phyloP scores from a whole-genome alignment of 352 stramenopile species.

The Pythium rishiriense region DNA sequence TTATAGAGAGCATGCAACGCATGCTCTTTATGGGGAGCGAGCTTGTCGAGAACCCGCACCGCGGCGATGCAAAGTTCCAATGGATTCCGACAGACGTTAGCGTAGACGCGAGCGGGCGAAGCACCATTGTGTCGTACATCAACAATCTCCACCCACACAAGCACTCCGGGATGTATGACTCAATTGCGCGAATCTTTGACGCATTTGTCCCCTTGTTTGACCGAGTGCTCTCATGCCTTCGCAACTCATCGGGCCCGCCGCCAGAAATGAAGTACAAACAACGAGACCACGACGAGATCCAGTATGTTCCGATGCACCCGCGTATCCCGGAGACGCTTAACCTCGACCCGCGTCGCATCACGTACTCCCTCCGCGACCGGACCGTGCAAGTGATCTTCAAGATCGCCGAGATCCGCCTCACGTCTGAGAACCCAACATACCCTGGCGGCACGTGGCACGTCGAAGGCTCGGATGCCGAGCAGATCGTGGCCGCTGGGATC shows the following conservation, averaged over 20 bases:
- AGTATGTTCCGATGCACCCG: conserved; percentile 11
- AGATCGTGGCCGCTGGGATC: conserved; percentile 35
- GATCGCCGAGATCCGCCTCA: conserved; percentile 33
- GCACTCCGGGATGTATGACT: conserved; percentile 25
- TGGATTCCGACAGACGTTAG: conserved; percentile 33
- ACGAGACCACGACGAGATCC: conserved; percentile 21
- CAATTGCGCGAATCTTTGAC: conserved; percentile 28
- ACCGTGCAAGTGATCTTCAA: conserved; percentile 40
- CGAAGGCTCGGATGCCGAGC: conserved; percentile 32
- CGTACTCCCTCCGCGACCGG: conserved; percentile 14
- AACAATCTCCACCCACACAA: conserved; percentile 38
- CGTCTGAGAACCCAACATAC: conserved; percentile 34
- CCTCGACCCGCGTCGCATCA: background rate
- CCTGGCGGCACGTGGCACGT: conserved; percentile 31
- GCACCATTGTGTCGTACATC: conserved; percentile 42
- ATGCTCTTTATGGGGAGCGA: conserved; percentile 27
- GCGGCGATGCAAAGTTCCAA: conserved; percentile 20
- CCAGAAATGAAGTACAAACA: background rate
- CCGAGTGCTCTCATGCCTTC: conserved; percentile 13
- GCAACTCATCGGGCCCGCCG: background rate
- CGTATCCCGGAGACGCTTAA: conserved; percentile 18
- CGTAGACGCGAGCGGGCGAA: conserved; percentile 17
- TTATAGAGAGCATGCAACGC: conserved; percentile 37
- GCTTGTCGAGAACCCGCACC: conserved; percentile 23
- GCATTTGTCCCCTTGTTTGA: conserved; percentile 38